Evolutionary conservation across 805 yeast genomes (phyloP).

Genomic region (Isabelozyma rhagii): DNA sequence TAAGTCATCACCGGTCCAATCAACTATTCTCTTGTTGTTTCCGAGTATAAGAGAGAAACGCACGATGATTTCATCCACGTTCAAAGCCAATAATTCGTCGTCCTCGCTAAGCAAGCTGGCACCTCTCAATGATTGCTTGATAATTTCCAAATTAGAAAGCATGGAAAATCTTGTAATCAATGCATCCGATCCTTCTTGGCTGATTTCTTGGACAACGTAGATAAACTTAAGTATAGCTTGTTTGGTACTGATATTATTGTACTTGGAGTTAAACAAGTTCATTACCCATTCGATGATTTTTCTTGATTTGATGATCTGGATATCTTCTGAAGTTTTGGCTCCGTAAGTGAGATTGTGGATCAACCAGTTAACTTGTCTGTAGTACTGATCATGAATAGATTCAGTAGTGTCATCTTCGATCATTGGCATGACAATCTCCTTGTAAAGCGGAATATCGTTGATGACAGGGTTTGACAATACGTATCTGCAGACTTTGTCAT

Average conservation of each 20-base stretch:
- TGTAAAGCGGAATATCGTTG: conserved; percentile 46
- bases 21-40: conserved; percentile 51
- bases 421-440: conserved; percentile 27
- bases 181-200: conserved; percentile 51
- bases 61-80: conserved; percentile 44
- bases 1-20: conserved; percentile 59
- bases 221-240: conserved; percentile 40
- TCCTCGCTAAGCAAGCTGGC: conserved; percentile 11
- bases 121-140: background rate
- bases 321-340: conserved; percentile 47
- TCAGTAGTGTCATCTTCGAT: background rate
- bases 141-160: conserved; percentile 32
- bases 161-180: conserved; percentile 56
- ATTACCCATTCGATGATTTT: conserved; percentile 68
- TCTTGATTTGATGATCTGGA: conserved; percentile 47
- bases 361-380: conserved; percentile 66
- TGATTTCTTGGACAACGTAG: conserved; percentile 47
- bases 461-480: conserved; percentile 54
- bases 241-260: conserved; percentile 36
- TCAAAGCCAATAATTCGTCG: conserved; percentile 32
- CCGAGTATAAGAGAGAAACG: conserved; percentile 41
- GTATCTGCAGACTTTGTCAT: conserved; percentile 68
- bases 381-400: conserved; percentile 45
- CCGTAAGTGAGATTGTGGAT: conserved; percentile 48
- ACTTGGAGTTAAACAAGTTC: conserved; percentile 53